Conservation (phyloP, 257 asterid genomes). For the Hygrophila difformis region DNA sequence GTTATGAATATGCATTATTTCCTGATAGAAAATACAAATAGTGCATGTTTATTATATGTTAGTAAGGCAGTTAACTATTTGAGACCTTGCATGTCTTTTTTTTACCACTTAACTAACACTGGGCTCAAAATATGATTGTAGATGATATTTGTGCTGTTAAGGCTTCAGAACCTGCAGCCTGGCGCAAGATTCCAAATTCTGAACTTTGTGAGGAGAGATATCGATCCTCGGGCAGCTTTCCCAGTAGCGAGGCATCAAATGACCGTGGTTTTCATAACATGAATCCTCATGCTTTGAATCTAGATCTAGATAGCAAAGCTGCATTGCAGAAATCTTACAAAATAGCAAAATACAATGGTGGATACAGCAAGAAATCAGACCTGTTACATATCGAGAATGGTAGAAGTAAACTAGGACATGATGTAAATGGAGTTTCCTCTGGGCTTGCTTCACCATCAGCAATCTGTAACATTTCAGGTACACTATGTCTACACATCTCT, state of each 20-base stretch:
- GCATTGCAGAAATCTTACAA: slow-evolving; percentile 37
- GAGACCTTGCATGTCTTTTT: slow-evolving; percentile 1
- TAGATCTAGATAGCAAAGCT: slow-evolving; percentile 32
- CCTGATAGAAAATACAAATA: too few species aligned
- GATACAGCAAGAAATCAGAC: slow-evolving; percentile 53
- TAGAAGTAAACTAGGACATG: slow-evolving; percentile 33
- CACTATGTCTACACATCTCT: too few species aligned
- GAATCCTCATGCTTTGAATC: slow-evolving; percentile 23
- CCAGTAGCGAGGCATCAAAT: slow-evolving; percentile 20
- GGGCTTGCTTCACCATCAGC: slow-evolving; percentile 39
- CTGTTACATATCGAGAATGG: slow-evolving; percentile 36
- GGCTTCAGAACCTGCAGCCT: slow-evolving; percentile 29
- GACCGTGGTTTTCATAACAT: slow-evolving; percentile 25
- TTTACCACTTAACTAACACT: slow-evolving; percentile 15
- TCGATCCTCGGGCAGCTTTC: slow-evolving; percentile 31
- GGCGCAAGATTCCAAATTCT: slow-evolving; percentile 36
- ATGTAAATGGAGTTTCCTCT: slow-evolving; percentile 31
- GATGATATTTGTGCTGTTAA: slow-evolving; percentile 30
- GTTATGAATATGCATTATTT: slow-evolving; percentile 12
- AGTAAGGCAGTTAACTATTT: neutral
- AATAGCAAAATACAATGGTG: slow-evolving; percentile 36
- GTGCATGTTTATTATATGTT: neutral
- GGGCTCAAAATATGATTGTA: slow-evolving; percentile 18
- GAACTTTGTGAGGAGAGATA: slow-evolving; percentile 24
- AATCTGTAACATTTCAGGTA: slow-evolving; percentile 44